Evolutionary conservation across 768 basidiomycete species (phyloP).

Genomic region (Kwoniella newhampshirensis): DNA sequence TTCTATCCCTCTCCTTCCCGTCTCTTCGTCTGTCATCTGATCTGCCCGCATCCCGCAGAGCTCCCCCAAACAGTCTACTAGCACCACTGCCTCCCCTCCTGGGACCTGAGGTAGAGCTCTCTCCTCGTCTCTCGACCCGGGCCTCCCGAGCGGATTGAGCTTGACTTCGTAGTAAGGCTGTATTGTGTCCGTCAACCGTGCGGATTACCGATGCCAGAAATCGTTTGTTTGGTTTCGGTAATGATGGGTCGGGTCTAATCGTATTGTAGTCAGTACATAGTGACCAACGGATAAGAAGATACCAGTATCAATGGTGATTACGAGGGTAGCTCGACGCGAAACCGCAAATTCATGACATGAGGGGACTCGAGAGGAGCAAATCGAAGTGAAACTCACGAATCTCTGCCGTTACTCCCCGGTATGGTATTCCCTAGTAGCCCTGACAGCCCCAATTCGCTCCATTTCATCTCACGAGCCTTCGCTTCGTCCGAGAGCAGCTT

Average conservation of each 20-base stretch:
- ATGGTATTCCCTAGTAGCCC: constrained; percentile 62
- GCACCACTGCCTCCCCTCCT: constrained; percentile 11
- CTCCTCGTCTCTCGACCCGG: constrained; percentile 22
- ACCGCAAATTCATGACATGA: no score
- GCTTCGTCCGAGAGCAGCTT: constrained; percentile 90
- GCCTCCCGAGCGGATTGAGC: constrained; percentile 47
- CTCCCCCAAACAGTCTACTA: constrained; percentile 46
- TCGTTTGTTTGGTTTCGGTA: constrained; percentile 65
- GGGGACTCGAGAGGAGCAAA: no score
- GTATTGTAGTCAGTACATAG: constrained; percentile 44
- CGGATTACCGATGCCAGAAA: constrained; percentile 69
- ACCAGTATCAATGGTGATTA: neutral
- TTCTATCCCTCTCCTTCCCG: constrained; percentile 29
- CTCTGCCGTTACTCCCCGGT: constrained; percentile 16
- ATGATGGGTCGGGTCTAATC: constrained; percentile 68
- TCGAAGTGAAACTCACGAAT: constrained; percentile 29
- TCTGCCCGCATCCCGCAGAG: constrained; percentile 27
- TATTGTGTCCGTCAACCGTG: constrained; percentile 94
- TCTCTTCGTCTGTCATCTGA: constrained; percentile 12
- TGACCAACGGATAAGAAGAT: neutral
- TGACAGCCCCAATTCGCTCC: constrained; percentile 69
- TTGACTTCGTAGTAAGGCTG: constrained; percentile 61
- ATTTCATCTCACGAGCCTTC: constrained; percentile 81
- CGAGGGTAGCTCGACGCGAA: no score
- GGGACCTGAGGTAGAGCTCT: constrained; percentile 15